Percentiles rank a stretch among this genome's conserved stretches.
These are phyloP conservation scores for Hanseniaspora valbyensis DNA, from an alignment of 805 yeast species.

Conservation along the genomic window DNA sequence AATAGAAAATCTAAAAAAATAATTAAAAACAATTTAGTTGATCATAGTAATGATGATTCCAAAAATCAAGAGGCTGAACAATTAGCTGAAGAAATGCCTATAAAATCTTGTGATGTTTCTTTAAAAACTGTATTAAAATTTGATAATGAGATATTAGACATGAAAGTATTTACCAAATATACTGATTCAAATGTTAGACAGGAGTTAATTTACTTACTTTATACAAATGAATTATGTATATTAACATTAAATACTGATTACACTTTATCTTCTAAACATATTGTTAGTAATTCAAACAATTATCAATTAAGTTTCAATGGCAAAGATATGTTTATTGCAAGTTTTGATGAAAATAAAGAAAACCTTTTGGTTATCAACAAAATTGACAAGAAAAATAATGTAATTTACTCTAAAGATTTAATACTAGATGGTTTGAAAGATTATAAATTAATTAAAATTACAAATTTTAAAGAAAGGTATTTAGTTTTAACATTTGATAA, in stretches of 20 bases:
- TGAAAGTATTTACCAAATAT: conserved; percentile 23
- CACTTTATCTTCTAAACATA: conserved; percentile 22
- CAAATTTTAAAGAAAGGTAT: conserved; percentile 16
- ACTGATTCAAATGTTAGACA: background rate
- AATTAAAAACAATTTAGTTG: conserved; percentile 1
- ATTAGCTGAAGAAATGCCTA: conserved; percentile 25
- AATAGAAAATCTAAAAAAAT: background rate
- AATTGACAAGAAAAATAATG: conserved; percentile 19
- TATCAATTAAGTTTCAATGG: conserved; percentile 18
- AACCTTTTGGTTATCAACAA: conserved; percentile 14
- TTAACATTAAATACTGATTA: conserved; percentile 23
- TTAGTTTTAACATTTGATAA: conserved; percentile 20
- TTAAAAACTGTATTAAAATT: conserved; percentile 27
- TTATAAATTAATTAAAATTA: conserved; percentile 15
- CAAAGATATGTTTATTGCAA: conserved; percentile 21
- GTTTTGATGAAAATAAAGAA: background rate
- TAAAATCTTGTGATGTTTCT: conserved; percentile 26
- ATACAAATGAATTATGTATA: conserved; percentile 26
- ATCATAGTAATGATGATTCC: conserved; percentile 1
- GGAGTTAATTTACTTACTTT: conserved; percentile 24
- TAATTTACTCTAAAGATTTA: conserved; percentile 16
- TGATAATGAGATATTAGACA: conserved; percentile 25
- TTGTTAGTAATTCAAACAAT: conserved; percentile 22
- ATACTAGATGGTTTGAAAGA: conserved; percentile 1
- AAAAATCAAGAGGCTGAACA: conserved; percentile 17